Evolutionary conservation across 225 moss, liverwort and hornwort species (phyloP), one percentile per base, ranked within the genome.

Genomic region (Physcomitrellopsis africana): DNA sequence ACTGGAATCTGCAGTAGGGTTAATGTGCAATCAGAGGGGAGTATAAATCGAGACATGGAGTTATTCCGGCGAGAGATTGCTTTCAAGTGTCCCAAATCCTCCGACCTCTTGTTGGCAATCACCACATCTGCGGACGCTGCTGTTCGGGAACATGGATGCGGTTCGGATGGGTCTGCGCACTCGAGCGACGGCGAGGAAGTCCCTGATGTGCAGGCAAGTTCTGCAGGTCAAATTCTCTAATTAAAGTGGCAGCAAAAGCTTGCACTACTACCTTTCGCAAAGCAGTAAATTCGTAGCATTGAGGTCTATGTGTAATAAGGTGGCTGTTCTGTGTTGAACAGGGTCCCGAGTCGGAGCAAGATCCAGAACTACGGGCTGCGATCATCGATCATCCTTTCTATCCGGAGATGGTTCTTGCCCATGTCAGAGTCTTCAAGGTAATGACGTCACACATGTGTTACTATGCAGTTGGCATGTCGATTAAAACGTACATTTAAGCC

Each of bases 361-460:
- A 78, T 20, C 70, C 11, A 8, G 64, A 74, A 11, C 51, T 85
- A 12, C 80, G 76, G 51, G 72, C 73, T 20, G 76, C 76, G 57
- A 81, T 88, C 58, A 9, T 76, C 23, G 78, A 76, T 0, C 88
- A 88, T 67, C 88, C 85, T 61, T 72, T 69, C 47, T 88, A 85
- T 15, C 61, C 75, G 0, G 70, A 85, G 72, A 44, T 88, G 82
- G 80, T 88, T 32, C 75, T 73, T 16, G 69, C 85, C 27, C 88
- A 88, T 46, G 19, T 85, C 65, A 62, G 17, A 19, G 42, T 85
- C 62, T 82, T 80, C 66, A 88, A 85, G 85, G 88, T 88, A 54
- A 66, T 16, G 11, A 26, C 63, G 11, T 44, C 10, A 6, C n/a
- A 27, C 10, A 16, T 37, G 47, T 8, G 45, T 8, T 11, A 19